Base-by-base conservation (phyloP, 1,139 yeast genomes). In the Lodderomyces orthopsilosis region DNA sequence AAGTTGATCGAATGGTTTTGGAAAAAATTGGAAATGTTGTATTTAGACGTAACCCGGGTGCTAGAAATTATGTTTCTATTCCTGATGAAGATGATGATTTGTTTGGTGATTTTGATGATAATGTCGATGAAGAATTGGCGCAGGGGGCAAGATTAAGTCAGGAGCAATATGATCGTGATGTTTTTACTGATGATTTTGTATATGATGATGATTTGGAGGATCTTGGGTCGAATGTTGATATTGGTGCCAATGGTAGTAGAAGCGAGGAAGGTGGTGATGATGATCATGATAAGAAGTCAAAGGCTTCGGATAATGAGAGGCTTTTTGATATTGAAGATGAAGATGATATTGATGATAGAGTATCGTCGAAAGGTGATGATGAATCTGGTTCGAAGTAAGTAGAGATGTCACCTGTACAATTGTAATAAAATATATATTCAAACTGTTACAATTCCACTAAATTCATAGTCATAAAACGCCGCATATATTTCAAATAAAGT, bases 61-160 rank as follows among this genome's bases (percentile, higher is more conserved):
- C 65, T 27, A 64, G 77, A 53, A 68, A 61, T 42, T 74, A 71
- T 47, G 77, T 73, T 2, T 63, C 61, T 38, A 72, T 75, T 17
- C 78, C 77, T 3, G 68, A 66, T 23, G 55, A 65, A 43, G 75
- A 71, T 41, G 77, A 72, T 41, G 81, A 74, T 51, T 63, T 77
- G 40, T 71, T 77, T 52, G 79, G 79, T 13, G 68, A 70, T 43
- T 75, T 66, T 52, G 64, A 67, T 43, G 74, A 75, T 46, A 63
- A 72, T 46, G 69, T 70, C 47, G 81, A 77, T 37, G 81, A 75
- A 21, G 83, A 77, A 44, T 53, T 68, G 27, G 66, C 64, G 44
- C 67, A 65, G 32, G 72, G 65, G 12, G 56, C 53, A 6, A 52
- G 53, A 22, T 44, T 43, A 45, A 53, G 39, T 33, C 54, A 49